These are phyloP conservation scores for Candida manassasensis DNA, from an alignment of 805 yeast species.

Conservation along the genomic window DNA sequence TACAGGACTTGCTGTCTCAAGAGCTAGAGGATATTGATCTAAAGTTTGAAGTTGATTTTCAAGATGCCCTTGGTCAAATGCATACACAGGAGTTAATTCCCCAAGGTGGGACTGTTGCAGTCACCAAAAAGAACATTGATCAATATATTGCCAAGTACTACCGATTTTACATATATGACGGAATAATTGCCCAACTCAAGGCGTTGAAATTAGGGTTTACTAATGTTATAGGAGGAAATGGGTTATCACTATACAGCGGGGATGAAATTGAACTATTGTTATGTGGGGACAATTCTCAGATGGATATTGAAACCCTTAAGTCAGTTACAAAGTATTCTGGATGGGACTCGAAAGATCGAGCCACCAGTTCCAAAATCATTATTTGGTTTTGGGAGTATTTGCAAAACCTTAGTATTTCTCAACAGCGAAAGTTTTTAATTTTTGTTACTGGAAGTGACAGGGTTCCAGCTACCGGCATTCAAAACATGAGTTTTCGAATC, in stretches of 20 bases:
- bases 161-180: conserved; percentile 52
- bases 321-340: conserved; percentile 73
- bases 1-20: conserved; percentile 21
- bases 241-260: conserved; percentile 72
- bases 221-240: conserved; percentile 74
- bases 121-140: conserved; percentile 54
- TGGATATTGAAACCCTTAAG: conserved; percentile 63
- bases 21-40: conserved; percentile 43
- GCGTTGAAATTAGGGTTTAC: conserved; percentile 69
- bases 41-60: conserved; percentile 58
- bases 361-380: conserved; percentile 39
- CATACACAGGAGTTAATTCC: conserved; percentile 48
- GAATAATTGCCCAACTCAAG: conserved; percentile 48
- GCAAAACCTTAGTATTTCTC: conserved; percentile 34
- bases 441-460: conserved; percentile 91
- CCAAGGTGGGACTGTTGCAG: conserved; percentile 52
- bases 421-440: conserved; percentile 60
- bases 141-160: conserved; percentile 62
- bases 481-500: conserved; percentile 69
- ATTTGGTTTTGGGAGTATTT: conserved; percentile 88
- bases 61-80: conserved; percentile 42
- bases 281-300: conserved; percentile 65
- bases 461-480: conserved; percentile 88
- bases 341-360: conserved; percentile 43
- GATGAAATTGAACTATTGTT: conserved; percentile 75